These are phyloP conservation scores for Dianthus caryophyllus DNA, from an alignment of 148 eudicot genomes.

Conservation along the genomic window DNA sequence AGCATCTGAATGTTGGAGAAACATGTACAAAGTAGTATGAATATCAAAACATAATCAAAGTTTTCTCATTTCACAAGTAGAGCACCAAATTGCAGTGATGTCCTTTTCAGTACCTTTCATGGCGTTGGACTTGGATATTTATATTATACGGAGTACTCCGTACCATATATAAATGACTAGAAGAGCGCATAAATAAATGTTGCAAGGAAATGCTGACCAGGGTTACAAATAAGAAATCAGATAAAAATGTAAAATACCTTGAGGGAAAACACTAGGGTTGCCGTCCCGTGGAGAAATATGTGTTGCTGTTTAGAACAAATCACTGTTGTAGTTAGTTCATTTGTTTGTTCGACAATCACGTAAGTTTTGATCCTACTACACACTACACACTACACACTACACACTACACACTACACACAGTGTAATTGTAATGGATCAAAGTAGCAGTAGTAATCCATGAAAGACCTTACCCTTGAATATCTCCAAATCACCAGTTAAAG, in stretches of 20 bases:
- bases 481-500: too few species aligned
- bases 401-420: too few species aligned
- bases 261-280: constrained; percentile 40
- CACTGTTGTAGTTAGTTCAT: too few species aligned
- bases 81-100: neutral
- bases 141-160: constrained; percentile 3
- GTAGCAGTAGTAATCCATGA: neutral
- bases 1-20: neutral
- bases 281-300: constrained; percentile 60
- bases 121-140: neutral
- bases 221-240: neutral
- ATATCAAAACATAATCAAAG: neutral
- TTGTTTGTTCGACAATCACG: neutral
- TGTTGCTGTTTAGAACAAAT: constrained; percentile 1
- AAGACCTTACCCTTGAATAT: neutral
- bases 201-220: neutral
- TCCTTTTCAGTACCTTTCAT: constrained; percentile 1
- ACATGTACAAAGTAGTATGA: neutral
- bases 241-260: constrained; percentile 38
- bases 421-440: too few species aligned
- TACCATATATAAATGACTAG: neutral
- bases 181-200: constrained; percentile 1
- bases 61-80: neutral
- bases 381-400: too few species aligned
- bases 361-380: neutral